phyloP scores from a whole-genome alignment of 768 basidiomycete genomes.

The Rhizopogon sp. region DNA sequence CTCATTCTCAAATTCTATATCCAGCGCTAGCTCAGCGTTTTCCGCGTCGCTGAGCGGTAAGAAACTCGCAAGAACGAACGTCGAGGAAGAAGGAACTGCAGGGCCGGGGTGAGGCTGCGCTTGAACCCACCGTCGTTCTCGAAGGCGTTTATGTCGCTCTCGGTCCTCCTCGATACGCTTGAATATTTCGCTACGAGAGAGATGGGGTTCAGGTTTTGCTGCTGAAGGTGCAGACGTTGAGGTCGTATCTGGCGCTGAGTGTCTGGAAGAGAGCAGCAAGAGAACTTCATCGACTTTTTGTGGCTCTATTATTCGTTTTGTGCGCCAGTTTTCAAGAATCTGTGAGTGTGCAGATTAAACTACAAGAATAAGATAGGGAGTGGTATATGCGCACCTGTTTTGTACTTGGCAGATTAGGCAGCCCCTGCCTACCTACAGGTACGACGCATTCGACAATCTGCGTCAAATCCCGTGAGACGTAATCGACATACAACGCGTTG shows the following conservation, averaged over 20 bases:
- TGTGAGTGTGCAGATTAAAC: constrained; percentile 19
- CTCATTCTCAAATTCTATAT: constrained; percentile 85
- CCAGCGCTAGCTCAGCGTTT: constrained; percentile 49
- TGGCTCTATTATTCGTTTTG: constrained; percentile 78
- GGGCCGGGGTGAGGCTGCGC: constrained; percentile 22
- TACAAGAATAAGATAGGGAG: background rate
- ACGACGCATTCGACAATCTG: constrained; percentile 84
- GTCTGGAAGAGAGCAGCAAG: constrained; percentile 17
- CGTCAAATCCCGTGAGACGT: constrained; percentile 70
- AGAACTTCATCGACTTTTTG: constrained; percentile 52
- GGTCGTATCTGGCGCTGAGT: background rate
- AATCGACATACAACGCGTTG: constrained; percentile 67
- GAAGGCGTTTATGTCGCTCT: constrained; percentile 81
- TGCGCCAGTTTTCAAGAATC: constrained; percentile 92
- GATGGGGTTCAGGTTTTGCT: constrained; percentile 18
- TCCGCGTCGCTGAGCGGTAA: constrained; percentile 39
- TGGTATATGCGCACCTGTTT: constrained; percentile 58
- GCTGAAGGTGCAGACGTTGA: constrained; percentile 18
- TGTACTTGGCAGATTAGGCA: constrained; percentile 83
- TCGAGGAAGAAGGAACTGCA: background rate
- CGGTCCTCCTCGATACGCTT: constrained; percentile 91
- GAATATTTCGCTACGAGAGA: constrained; percentile 57
- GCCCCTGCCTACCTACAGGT: constrained; percentile 79
- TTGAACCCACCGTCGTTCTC: constrained; percentile 85
- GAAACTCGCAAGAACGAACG: constrained; percentile 18